Base-by-base conservation (phyloP, 2,329 filamentous ascomycete genomes). In the Fusarium sp. region DNA sequence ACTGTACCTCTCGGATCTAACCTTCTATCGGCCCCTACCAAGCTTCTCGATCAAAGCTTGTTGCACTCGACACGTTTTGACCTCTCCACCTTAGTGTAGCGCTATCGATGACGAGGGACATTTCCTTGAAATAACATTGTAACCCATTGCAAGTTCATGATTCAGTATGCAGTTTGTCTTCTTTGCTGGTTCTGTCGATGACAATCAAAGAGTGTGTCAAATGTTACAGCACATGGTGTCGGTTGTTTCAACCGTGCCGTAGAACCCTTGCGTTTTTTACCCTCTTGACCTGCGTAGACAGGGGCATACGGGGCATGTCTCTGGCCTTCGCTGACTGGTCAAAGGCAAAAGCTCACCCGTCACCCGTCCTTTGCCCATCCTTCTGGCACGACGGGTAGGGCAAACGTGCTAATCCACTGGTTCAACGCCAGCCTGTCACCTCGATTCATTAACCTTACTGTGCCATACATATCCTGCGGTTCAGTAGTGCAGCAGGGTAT, bases 41-140 rank as follows among this genome's bases (percentile, higher is more conserved):
- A 65, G 60, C 39, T 64, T 64, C 50, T 58, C 26, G n/a, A 58
- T 23, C 31, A 64, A 58, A 58, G 59, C 61, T 64, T 64, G 61
- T 64, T 62, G 30, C 31, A 7, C 30, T 31, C n/a, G 26, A 63
- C 58, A 57, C 26, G 45, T 28, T 55, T 43, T 45, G 26, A 26
- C 55, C 60, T 62, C 44, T 51, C 31, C 48, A 51, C 48, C 31
- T 37, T 37, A 37, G 34, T 37, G 34, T 42, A 51, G 23, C 49
- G 34, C 49, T 18, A 28, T 41, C 34, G 18, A 51, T 51, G 31
- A 51, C 34, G 21, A 37, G 23, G 31, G n/a, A 11, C 4, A 26
- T 18, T 41, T 41, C 23, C n/a, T 26, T 25, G 26, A 34, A 23
- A 26, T 44, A 50, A 26, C 44, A 43, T 23, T 55, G 41, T 16